Evolutionary conservation across 2,329 filamentous ascomycete genomes (phyloP), one percentile per base, ranked within the genome.

Genomic region (Alternaria hordeiaustralica): DNA sequence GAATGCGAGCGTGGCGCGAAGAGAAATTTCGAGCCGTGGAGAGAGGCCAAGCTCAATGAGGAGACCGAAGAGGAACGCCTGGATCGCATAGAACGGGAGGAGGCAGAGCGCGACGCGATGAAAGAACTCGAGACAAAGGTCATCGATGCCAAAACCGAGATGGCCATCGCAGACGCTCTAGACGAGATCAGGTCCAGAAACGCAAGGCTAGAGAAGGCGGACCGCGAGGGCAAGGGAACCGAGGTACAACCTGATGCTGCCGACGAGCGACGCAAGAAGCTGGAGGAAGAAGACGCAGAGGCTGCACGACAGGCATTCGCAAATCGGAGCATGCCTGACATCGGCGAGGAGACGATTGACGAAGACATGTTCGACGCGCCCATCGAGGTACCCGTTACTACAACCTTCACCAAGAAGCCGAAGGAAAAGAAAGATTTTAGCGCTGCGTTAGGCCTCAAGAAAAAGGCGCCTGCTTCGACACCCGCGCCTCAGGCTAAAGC

Each of bases 171-270:
- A 2, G 96, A 99, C 83, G 95, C 94, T 8, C 83, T 99, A 59
- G 96, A 99, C 79, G 94, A 97, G 82, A 97, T 99, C 61, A 86
- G 95, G 60, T 95, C 92, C 56, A 85, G 95, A 68, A 99, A 99
- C 82, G 96, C 96, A 8, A 86, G 94, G 67, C 89, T 96, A 54
- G 93, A 97, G 79, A 87, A 92, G 68, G 91, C 90, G 9, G 88
- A 89, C 60, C 88, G 89, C 74, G 84, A 88, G 4, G 88, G 90
- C 60, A 72, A 88, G 20, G 82, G 84, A 26, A 86, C 88, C 6
- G 84, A 85, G 4, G 83, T 88, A 1, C 82, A 64, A 11, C 69
- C 71, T 2, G 89, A 91, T 54, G 85, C 87, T 50, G 76, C 73
- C 21, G 85, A 86, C 53, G 83, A 85, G 60, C 89, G 90, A 73